Percentiles rank a stretch among this genome's conserved stretches.
Conservation (phyloP, 768 basidiomycete genomes). For the Tulasnella calospora region DNA sequence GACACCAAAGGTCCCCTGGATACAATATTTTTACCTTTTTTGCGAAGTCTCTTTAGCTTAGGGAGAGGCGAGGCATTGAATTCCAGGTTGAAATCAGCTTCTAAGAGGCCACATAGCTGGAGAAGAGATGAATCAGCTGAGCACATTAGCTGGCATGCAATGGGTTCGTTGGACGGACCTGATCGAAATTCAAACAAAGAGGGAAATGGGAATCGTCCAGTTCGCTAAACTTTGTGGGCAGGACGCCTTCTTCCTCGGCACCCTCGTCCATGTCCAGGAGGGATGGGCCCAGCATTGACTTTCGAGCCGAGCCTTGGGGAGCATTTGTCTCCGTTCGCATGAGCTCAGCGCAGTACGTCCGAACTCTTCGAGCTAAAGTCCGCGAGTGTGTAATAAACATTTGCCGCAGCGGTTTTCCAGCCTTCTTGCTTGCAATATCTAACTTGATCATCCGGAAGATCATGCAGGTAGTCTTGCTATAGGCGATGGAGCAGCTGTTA, state of each 20-base stretch:
- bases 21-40: neutral
- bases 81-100: constrained; percentile 41
- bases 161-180: constrained; percentile 38
- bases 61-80: constrained; percentile 5
- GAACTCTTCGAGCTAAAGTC: constrained; percentile 59
- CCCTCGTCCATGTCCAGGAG: constrained; percentile 40
- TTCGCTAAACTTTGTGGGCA: constrained; percentile 53
- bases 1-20: neutral
- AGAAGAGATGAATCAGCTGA: neutral
- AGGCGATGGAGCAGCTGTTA: neutral
- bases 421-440: neutral
- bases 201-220: constrained; percentile 61
- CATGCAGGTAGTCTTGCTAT: constrained; percentile 28
- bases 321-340: constrained; percentile 41
- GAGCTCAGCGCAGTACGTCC: constrained; percentile 58
- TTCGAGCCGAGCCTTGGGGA: neutral
- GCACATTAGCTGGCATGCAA: neutral
- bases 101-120: constrained; percentile 48
- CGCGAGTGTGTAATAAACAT: constrained; percentile 26
- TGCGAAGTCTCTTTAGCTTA: constrained; percentile 1
- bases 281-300: no score
- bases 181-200: constrained; percentile 61
- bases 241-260: constrained; percentile 36
- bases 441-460: constrained; percentile 23
- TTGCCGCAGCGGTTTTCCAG: neutral